Conservation (phyloP, 1,284 basidiomycete species). For the Sphaerobolus stellatus region DNA sequence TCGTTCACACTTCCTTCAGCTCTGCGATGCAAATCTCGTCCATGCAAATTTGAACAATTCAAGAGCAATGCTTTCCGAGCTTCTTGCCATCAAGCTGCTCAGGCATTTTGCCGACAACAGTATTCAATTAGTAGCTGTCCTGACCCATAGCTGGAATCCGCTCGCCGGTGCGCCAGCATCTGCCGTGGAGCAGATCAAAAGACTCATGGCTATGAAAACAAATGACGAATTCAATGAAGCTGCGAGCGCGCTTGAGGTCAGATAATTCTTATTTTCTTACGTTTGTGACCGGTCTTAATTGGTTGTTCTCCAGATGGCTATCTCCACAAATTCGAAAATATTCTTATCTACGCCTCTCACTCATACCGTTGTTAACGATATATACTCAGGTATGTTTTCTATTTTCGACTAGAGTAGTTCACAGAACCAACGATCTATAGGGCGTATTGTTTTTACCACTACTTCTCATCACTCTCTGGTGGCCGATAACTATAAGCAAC, state of each 20-base stretch:
- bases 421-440: slow-evolving; percentile 1
- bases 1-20: slow-evolving; percentile 51
- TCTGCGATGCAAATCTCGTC: slow-evolving; percentile 64
- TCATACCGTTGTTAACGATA: slow-evolving; percentile 80
- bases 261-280: slow-evolving; percentile 18
- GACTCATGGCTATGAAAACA: slow-evolving; percentile 47
- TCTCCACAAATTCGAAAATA: slow-evolving; percentile 75
- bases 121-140: slow-evolving; percentile 69
- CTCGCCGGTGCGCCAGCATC: slow-evolving; percentile 73
- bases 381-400: slow-evolving; percentile 59
- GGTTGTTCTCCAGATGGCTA: slow-evolving; percentile 66
- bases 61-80: slow-evolving; percentile 79
- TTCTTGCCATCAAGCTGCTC: slow-evolving; percentile 84
- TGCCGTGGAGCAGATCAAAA: slow-evolving; percentile 62
- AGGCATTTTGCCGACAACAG: slow-evolving; percentile 69
- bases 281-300: neutral
- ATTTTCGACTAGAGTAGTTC: slow-evolving; percentile 22
- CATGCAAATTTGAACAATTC: slow-evolving; percentile 68
- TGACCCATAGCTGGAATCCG: slow-evolving; percentile 80
- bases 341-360: slow-evolving; percentile 79
- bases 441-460: slow-evolving; percentile 66
- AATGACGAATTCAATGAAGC: slow-evolving; percentile 58
- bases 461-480: slow-evolving; percentile 70
- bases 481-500: slow-evolving; percentile 83
- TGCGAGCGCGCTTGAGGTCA: slow-evolving; percentile 78